A percentile compares a stretch with the other conserved stretches of the same genome.
phyloP scores from a whole-genome alignment of 2,329 filamentous ascomycete species.

The Trematosphaeria pertusa region DNA sequence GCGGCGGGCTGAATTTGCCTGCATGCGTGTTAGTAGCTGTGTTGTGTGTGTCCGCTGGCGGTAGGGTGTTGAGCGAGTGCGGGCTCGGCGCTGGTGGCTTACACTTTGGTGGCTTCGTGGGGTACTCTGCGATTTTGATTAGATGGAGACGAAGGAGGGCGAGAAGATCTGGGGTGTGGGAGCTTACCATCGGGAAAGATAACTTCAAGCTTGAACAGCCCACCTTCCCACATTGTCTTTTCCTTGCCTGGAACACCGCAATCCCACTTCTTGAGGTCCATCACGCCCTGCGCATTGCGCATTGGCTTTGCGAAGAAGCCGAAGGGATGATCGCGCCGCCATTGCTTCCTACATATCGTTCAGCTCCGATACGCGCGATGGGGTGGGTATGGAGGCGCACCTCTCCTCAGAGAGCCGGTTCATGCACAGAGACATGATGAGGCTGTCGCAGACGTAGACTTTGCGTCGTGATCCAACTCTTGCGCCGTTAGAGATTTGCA shows the following conservation, averaged over 20 bases:
- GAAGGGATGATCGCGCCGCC: constrained; percentile 96
- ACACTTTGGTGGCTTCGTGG: constrained; percentile 99
- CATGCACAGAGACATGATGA: constrained; percentile 81
- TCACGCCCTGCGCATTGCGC: constrained; percentile 77
- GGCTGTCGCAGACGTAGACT: constrained; percentile 10
- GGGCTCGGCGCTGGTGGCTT: constrained; percentile 49
- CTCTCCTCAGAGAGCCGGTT: constrained; percentile 65
- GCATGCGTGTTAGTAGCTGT: constrained; percentile 14
- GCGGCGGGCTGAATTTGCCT: constrained; percentile 96
- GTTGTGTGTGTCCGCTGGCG: constrained; percentile 1
- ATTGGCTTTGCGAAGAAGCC: constrained; percentile 93
- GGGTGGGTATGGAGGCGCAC: constrained; percentile 28
- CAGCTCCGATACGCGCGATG: too few species aligned
- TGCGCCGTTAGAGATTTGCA: too few species aligned
- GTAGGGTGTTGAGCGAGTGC: not conserved
- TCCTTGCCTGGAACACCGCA: constrained; percentile 96
- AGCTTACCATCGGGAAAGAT: constrained; percentile 87
- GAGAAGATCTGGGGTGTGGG: not conserved
- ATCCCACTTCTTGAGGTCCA: constrained; percentile 96
- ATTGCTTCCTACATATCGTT: constrained; percentile 76
- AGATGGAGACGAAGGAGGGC: not conserved
- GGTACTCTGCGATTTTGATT: constrained; percentile 73
- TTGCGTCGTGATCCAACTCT: not conserved
- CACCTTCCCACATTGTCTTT: constrained; percentile 98
- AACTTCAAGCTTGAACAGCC: constrained; percentile 92